phyloP scores from a whole-genome alignment of 805 yeast genomes.

The Candida namnaoensis region DNA sequence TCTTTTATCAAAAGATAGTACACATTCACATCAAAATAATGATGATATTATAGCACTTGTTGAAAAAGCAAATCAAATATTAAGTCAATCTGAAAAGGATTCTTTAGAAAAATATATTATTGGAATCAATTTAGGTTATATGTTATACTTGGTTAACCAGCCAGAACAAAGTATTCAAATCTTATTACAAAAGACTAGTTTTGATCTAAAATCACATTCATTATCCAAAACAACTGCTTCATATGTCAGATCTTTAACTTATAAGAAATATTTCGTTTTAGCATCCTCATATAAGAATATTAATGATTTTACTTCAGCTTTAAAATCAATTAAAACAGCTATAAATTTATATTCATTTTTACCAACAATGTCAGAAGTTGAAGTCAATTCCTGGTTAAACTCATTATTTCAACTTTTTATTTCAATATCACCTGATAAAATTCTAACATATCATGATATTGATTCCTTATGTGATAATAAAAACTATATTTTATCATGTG shows the following conservation, averaged over 20 bases:
- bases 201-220: no score
- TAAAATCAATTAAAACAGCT: constrained; percentile 1
- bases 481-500: constrained; percentile 9
- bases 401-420: constrained; percentile 4
- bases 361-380: constrained; percentile 13
- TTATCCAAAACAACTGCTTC: not conserved
- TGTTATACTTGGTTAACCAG: constrained; percentile 3
- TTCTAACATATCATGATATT: constrained; percentile 1
- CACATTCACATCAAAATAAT: no score
- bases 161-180: not conserved
- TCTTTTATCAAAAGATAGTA: no score
- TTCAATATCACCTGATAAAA: not conserved
- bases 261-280: not conserved
- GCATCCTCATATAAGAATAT: not conserved
- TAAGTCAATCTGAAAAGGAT: not conserved
- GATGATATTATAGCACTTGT: not conserved
- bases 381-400: constrained; percentile 12
- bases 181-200: not conserved
- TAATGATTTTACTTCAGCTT: not conserved
- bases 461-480: constrained; percentile 3
- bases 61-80: not conserved
- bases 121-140: not conserved
- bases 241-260: not conserved
- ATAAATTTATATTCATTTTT: constrained; percentile 5
- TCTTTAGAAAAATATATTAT: not conserved